Evolutionary conservation across 805 yeast genomes (phyloP).

Genomic region (Pichia kluyveri): DNA sequence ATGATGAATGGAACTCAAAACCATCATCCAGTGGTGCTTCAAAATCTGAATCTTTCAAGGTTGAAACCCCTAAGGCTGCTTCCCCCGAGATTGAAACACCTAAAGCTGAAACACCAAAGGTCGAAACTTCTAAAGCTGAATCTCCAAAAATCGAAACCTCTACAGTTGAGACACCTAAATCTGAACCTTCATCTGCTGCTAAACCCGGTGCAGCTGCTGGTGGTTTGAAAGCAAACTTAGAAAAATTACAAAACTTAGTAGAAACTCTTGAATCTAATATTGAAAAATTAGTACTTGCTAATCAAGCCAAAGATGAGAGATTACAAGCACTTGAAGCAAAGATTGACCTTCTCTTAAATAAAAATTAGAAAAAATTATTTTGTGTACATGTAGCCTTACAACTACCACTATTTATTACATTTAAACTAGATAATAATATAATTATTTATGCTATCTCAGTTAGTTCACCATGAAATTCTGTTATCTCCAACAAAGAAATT

Average conservation of each 20-base stretch:
- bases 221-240: conserved; percentile 65
- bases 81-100: background rate
- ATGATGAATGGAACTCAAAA: conserved; percentile 23
- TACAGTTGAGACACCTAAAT: too few relatives aligned
- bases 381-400: background rate
- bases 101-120: background rate
- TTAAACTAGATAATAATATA: background rate
- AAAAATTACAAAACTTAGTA: conserved; percentile 52
- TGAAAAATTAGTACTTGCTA: conserved; percentile 39
- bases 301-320: conserved; percentile 57
- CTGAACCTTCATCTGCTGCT: background rate
- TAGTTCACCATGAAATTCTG: too few relatives aligned
- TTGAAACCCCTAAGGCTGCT: too few relatives aligned
- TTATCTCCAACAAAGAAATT: too few relatives aligned
- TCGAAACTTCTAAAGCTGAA: background rate
- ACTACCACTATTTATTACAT: background rate
- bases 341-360: conserved; percentile 43
- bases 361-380: conserved; percentile 14
- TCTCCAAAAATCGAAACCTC: background rate
- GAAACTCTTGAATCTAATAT: conserved; percentile 49
- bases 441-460: too few relatives aligned
- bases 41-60: background rate
- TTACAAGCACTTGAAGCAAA: conserved; percentile 50
- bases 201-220: conserved; percentile 36
- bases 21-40: background rate